phyloP scores from a whole-genome alignment of 352 stramenopile species.

The Pythium brachiatum region DNA sequence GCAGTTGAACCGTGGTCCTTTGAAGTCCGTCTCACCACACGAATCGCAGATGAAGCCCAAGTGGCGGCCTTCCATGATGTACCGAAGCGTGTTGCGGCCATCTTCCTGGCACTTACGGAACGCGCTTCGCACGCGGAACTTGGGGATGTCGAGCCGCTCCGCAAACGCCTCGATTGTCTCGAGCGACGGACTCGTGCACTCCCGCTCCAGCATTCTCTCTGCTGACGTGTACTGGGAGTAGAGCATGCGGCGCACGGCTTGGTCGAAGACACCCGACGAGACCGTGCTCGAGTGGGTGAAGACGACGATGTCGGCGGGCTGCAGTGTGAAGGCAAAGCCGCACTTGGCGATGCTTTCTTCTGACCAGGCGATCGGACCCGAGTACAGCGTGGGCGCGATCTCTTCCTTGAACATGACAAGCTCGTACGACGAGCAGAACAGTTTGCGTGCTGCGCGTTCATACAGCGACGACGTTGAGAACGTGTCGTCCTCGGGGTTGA shows the following conservation, averaged over 20 bases:
- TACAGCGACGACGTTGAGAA: constrained; percentile 43
- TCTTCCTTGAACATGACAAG: constrained; percentile 74
- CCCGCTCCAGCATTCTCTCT: constrained; percentile 30
- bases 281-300: constrained; percentile 31
- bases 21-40: constrained; percentile 79
- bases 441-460: constrained; percentile 39
- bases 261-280: constrained; percentile 27
- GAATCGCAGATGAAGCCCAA: constrained; percentile 83
- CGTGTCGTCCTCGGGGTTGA: constrained; percentile 14
- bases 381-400: constrained; percentile 61
- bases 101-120: constrained; percentile 81
- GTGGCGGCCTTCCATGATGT: constrained; percentile 82
- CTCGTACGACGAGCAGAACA: constrained; percentile 42
- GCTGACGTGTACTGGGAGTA: constrained; percentile 40
- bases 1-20: constrained; percentile 72
- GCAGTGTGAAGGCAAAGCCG: constrained; percentile 24
- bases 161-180: constrained; percentile 58
- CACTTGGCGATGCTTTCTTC: constrained; percentile 16
- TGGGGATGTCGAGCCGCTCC: constrained; percentile 72
- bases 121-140: constrained; percentile 75
- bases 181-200: constrained; percentile 39
- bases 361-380: constrained; percentile 40
- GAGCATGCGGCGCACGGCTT: constrained; percentile 34
- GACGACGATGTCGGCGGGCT: constrained; percentile 63
- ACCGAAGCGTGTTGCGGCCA: constrained; percentile 53